phyloP scores from a whole-genome alignment of 192 early-diverging fungal species.

The Podila epigama region DNA sequence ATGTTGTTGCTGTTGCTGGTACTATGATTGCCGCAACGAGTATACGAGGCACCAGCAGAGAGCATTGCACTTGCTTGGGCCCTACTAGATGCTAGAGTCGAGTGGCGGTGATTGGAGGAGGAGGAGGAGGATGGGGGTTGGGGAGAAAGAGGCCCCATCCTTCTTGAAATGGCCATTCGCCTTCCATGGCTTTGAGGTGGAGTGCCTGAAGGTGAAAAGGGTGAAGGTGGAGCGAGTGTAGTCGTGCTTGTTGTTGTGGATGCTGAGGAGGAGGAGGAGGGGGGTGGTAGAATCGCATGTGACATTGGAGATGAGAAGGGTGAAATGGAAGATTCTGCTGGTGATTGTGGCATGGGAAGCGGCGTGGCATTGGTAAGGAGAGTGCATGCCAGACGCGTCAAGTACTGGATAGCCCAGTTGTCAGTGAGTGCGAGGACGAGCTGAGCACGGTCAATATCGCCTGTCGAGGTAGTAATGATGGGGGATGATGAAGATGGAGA shows the following conservation, averaged over 20 bases:
- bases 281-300: constrained; percentile 1
- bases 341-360: constrained; percentile 58
- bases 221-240: background rate
- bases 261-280: constrained; percentile 3
- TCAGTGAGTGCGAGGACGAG: constrained; percentile 57
- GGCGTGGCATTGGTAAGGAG: constrained; percentile 50
- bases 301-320: constrained; percentile 10
- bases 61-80: background rate
- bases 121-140: background rate
- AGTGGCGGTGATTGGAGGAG: too few relatives aligned
- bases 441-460: constrained; percentile 55
- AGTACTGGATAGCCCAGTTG: constrained; percentile 63
- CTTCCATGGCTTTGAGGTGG: background rate
- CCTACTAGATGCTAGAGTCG: too few relatives aligned
- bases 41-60: background rate
- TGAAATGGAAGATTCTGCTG: constrained; percentile 38
- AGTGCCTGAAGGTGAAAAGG: background rate
- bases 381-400: constrained; percentile 55
- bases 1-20: too few relatives aligned
- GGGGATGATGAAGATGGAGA: background rate
- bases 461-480: constrained; percentile 10
- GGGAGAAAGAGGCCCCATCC: background rate
- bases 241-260: constrained; percentile 18
- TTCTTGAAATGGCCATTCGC: background rate
- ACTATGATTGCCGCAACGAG: too few relatives aligned